Evolutionary conservation across 495 filamentous ascomycete species (phyloP), one percentile per base, ranked within the genome.

Genomic region (Hypomontagnella monticulosa): DNA sequence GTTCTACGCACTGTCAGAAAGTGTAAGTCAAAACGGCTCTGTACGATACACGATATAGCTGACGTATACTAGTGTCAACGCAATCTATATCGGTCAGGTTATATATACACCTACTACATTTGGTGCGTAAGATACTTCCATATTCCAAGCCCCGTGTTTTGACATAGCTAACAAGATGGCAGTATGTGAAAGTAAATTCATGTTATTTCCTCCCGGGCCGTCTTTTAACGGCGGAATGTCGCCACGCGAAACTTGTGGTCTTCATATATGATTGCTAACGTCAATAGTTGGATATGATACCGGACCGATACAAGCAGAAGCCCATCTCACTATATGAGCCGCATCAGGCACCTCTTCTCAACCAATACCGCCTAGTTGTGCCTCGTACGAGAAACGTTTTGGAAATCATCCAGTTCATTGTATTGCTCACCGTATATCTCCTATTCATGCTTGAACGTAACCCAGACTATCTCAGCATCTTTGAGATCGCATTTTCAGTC

Each of bases 311-410:
- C 74, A 92, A 92, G 72, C 83, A 85, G 70, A 85, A 84, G 61
- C 86, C 87, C 4, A 90, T 91, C 52, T 86, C 87, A 2, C 72
- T 92, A 4, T 92, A 91, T 67, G 81, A 89, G 58, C 89, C 89
- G 12, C 74, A 83, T 11, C 81, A 85, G 57, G 87, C 86, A 5
- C 84, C 86, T 4, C 69, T 90, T 8, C 79, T 92, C 8, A 92
- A 92, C 69, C 89, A 92, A 66, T 92, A 92, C 69, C 87, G 89
- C 0, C 76, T 92, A 3, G 84, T 89, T 47, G 89, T 91, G 12
- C 89, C 89, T 8, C 79, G 87, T 34, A 91, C 85, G 4, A 79
- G 89, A 44, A 91, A 91, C 66, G 66, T 84, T 32, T 79, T 91
- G 33, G 89, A 92, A 72, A 83, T 88, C 14, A 76, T 78, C 57